Evolutionary conservation across 768 basidiomycete genomes (phyloP).

Genomic region (Mycena chlorophos): DNA sequence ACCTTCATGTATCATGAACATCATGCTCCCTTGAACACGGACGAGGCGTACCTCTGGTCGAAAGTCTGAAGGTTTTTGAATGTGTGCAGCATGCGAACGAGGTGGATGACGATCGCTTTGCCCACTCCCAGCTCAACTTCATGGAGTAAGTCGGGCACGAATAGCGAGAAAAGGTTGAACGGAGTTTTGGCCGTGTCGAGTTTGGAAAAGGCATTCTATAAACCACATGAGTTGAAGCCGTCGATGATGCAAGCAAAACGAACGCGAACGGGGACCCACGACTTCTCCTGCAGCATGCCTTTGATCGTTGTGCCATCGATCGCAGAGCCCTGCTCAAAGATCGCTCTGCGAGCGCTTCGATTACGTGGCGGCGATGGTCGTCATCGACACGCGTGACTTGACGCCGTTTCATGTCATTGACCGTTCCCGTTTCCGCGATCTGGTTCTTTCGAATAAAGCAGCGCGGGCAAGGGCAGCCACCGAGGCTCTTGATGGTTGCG

Average conservation of each 20-base stretch:
- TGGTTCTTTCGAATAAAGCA: constrained; percentile 23
- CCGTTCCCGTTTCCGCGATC: constrained; percentile 21
- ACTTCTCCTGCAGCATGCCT: neutral
- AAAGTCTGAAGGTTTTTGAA: too few species aligned
- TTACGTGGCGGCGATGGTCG: neutral
- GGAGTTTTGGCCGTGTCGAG: constrained; percentile 32
- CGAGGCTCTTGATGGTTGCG: constrained; percentile 24
- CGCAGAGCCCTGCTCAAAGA: constrained; percentile 2
- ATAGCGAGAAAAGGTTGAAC: neutral
- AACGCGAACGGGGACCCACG: constrained; percentile 5
- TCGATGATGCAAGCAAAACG: too few species aligned
- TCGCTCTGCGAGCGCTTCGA: neutral
- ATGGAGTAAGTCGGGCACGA: too few species aligned
- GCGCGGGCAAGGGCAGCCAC: constrained; percentile 27
- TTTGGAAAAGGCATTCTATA: constrained; percentile 8
- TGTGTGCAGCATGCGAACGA: too few species aligned
- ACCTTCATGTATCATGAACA: constrained; percentile 20
- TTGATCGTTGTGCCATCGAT: neutral
- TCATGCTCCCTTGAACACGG: neutral
- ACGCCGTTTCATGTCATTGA: constrained; percentile 12
- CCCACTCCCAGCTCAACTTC: neutral
- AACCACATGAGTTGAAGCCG: neutral
- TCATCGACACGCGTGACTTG: constrained; percentile 4
- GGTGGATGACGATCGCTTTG: neutral
- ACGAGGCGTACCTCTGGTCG: constrained; percentile 21